A percentile compares a stretch with the other conserved stretches of the same genome.
These are phyloP conservation scores for Gastrolobium villosum DNA, from an alignment of 306 rosid species.

Conservation along the genomic window DNA sequence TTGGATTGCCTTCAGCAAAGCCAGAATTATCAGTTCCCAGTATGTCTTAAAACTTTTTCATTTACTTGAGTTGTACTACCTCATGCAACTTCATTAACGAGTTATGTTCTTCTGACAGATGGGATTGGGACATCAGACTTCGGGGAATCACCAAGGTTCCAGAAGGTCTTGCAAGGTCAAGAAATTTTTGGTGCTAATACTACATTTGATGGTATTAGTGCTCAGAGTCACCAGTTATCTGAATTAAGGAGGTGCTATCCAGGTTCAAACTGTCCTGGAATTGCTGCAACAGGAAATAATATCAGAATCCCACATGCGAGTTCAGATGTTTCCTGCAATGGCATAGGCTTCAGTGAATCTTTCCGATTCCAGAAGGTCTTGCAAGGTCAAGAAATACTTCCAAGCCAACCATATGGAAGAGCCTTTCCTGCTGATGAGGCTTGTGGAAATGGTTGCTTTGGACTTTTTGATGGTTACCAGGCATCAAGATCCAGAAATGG, in stretches of 20 bases:
- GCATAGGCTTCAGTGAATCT: constrained; percentile 79
- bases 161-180: constrained; percentile 99
- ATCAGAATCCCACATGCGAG: constrained; percentile 60
- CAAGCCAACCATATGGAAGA: constrained; percentile 75
- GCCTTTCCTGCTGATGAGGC: constrained; percentile 59
- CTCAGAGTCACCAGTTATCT: constrained; percentile 62
- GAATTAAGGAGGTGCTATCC: constrained; percentile 76
- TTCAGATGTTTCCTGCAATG: constrained; percentile 67
- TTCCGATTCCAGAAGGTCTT: constrained; percentile 93
- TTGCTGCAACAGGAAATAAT: constrained; percentile 63
- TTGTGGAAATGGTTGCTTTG: constrained; percentile 63
- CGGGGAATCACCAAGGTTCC: constrained; percentile 90
- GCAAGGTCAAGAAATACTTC: constrained; percentile 99
- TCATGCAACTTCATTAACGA: constrained; percentile 23
- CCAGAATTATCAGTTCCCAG: constrained; percentile 80
- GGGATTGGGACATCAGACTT: constrained; percentile 89
- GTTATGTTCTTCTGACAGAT: constrained; percentile 56
- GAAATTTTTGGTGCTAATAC: constrained; percentile 82
- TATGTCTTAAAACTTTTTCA: constrained; percentile 46
- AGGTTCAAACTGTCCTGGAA: constrained; percentile 63
- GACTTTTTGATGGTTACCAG: constrained; percentile 67
- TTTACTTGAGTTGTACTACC: constrained; percentile 3
- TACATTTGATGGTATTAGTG: constrained; percentile 60
- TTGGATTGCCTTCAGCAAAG: constrained; percentile 64
- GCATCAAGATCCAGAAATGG: constrained; percentile 60